These are phyloP conservation scores for Actinomortierella wolfii DNA, from an alignment of 371 early-diverging fungal genomes.

Conservation along the genomic window DNA sequence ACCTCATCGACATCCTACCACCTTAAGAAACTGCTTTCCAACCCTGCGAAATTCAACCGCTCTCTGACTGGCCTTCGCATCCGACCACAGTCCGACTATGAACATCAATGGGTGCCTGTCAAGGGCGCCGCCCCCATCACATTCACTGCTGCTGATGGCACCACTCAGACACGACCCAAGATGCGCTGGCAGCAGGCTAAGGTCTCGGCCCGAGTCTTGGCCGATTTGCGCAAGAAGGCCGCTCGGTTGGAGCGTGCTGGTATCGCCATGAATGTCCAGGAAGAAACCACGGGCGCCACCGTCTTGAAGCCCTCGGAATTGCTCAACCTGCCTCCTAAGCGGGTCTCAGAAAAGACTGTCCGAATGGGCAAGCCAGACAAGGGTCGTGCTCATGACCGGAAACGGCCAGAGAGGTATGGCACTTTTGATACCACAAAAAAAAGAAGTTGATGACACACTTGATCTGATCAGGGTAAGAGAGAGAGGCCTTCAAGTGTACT, in stretches of 20 bases:
- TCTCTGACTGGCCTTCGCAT: slow-evolving; percentile 33
- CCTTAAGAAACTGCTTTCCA: slow-evolving; percentile 37
- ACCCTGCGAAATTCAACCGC: slow-evolving; percentile 32
- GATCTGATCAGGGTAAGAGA: no score
- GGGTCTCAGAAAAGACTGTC: slow-evolving; percentile 32
- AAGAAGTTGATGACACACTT: background rate
- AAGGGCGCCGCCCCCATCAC: slow-evolving; percentile 42
- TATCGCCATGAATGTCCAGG: slow-evolving; percentile 30
- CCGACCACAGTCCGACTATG: slow-evolving; percentile 34
- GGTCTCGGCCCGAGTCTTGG: slow-evolving; percentile 40
- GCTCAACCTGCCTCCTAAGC: slow-evolving; percentile 35
- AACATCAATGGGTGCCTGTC: slow-evolving; percentile 40
- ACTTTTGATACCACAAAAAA: background rate
- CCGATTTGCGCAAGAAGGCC: slow-evolving; percentile 39
- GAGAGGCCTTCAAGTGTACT: no score
- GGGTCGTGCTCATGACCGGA: slow-evolving; percentile 45
- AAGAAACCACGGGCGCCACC: slow-evolving; percentile 22
- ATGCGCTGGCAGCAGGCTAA: slow-evolving; percentile 45
- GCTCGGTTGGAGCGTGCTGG: slow-evolving; percentile 37
- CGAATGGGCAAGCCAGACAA: slow-evolving; percentile 47
- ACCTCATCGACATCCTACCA: slow-evolving; percentile 20
- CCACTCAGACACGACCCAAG: slow-evolving; percentile 30
- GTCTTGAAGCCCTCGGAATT: slow-evolving; percentile 13
- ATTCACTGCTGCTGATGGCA: slow-evolving; percentile 10
- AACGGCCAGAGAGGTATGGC: slow-evolving; percentile 28